phyloP scores from a whole-genome alignment of 2,329 filamentous ascomycete genomes.

The Colletotrichum sp. region DNA sequence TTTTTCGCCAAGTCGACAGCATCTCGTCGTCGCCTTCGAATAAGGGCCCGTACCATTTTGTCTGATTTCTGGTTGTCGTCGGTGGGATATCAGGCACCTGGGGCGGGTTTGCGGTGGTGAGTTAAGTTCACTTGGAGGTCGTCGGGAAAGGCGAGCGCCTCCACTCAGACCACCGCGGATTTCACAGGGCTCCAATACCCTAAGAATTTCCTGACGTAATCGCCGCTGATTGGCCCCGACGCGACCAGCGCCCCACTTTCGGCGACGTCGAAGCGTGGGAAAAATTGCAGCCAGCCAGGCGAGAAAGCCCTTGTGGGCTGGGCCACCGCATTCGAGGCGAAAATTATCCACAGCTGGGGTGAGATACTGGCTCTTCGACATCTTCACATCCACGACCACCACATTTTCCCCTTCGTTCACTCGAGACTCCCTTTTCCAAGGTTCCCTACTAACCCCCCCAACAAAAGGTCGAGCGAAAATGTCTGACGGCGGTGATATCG shows the following conservation, averaged over 20 bases:
- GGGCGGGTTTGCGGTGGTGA: conserved; percentile 15
- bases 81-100: conserved; percentile 18
- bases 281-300: conserved; percentile 9
- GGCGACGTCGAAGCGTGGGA: conserved; percentile 28
- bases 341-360: conserved; percentile 16
- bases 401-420: conserved; percentile 20
- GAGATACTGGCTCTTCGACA: conserved; percentile 17
- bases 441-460: conserved; percentile 15
- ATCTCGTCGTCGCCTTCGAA: neutral
- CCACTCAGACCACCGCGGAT: neutral
- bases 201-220: conserved; percentile 35
- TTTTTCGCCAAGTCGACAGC: neutral
- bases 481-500: conserved; percentile 95
- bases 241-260: conserved; percentile 24
- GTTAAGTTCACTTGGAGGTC: conserved; percentile 10
- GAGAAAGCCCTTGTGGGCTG: neutral
- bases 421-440: conserved; percentile 6
- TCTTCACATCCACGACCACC: conserved; percentile 22
- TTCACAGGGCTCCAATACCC: conserved; percentile 45
- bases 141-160: conserved; percentile 5
- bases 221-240: conserved; percentile 39
- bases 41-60: conserved; percentile 19
- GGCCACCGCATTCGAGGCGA: neutral
- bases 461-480: conserved; percentile 60
- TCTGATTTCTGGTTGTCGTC: conserved; percentile 22